Evolutionary conservation across 2,329 filamentous ascomycete genomes (phyloP).

Genomic region (Aspergillus tubingensis): DNA sequence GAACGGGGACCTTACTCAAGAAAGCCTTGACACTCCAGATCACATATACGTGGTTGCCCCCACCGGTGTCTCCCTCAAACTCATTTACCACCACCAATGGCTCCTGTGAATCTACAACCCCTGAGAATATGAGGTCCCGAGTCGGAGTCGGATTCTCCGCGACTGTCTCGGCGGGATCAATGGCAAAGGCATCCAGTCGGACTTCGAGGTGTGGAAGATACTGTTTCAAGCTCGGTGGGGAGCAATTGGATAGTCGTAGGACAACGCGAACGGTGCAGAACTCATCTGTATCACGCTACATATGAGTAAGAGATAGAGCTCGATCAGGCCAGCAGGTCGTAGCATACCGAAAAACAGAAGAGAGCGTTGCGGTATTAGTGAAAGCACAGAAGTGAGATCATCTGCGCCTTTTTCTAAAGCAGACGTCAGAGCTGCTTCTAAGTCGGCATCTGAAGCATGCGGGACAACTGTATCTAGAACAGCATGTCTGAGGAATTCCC

Average conservation of each 20-base stretch:
- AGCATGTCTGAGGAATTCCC: slow-evolving; percentile 46
- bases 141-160: slow-evolving; percentile 41
- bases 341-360: slow-evolving; percentile 55
- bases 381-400: slow-evolving; percentile 47
- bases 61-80: slow-evolving; percentile 41
- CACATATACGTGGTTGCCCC: slow-evolving; percentile 44
- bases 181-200: slow-evolving; percentile 53
- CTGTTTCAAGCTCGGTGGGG: slow-evolving; percentile 50
- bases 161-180: slow-evolving; percentile 43
- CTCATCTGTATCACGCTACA: slow-evolving; percentile 54
- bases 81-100: slow-evolving; percentile 49
- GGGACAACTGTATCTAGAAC: slow-evolving; percentile 48
- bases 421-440: slow-evolving; percentile 44
- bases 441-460: slow-evolving; percentile 42
- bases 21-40: slow-evolving; percentile 49
- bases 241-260: slow-evolving; percentile 53
- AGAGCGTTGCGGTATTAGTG: slow-evolving; percentile 53
- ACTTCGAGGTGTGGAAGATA: slow-evolving; percentile 53
- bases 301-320: slow-evolving; percentile 51
- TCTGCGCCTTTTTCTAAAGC: slow-evolving; percentile 50
- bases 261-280: slow-evolving; percentile 53
- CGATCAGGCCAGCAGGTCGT: slow-evolving; percentile 4
- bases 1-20: slow-evolving; percentile 38
- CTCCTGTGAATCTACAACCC: slow-evolving; percentile 41
- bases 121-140: slow-evolving; percentile 48